Conservation (phyloP, 1,284 basidiomycete species). For the Paramarasmius palmivorus region DNA sequence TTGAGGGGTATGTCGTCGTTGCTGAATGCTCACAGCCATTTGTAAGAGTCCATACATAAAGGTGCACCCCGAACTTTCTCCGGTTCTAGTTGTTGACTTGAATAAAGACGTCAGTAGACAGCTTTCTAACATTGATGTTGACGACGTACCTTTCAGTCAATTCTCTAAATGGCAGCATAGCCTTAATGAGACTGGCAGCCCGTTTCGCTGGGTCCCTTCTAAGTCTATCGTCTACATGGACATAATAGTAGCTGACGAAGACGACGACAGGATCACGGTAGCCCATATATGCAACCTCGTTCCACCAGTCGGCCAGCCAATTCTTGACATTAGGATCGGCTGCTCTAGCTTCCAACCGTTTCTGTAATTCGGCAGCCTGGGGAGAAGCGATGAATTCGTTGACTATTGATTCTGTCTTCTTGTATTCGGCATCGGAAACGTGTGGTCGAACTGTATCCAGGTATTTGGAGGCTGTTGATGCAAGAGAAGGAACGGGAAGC, state of each 20-base stretch:
- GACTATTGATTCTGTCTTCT: constrained; percentile 60
- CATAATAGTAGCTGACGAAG: constrained; percentile 94
- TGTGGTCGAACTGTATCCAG: constrained; percentile 82
- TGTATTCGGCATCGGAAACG: constrained; percentile 63
- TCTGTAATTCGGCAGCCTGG: constrained; percentile 45
- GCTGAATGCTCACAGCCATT: constrained; percentile 74
- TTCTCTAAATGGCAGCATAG: constrained; percentile 80
- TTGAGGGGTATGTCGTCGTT: background rate
- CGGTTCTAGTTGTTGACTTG: constrained; percentile 81
- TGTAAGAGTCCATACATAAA: constrained; percentile 94
- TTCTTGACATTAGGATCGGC: constrained; percentile 59
- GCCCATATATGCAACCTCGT: constrained; percentile 86
- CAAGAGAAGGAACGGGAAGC: constrained; percentile 83
- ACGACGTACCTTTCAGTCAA: constrained; percentile 76
- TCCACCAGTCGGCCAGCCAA: constrained; percentile 99
- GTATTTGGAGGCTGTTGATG: constrained; percentile 84
- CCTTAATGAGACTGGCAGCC: constrained; percentile 83
- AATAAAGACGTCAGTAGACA: background rate
- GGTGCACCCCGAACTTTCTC: constrained; percentile 85
- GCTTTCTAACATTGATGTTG: background rate
- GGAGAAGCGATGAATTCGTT: constrained; percentile 73
- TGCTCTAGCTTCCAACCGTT: constrained; percentile 28
- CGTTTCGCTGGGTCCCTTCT: constrained; percentile 61
- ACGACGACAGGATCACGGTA: constrained; percentile 92
- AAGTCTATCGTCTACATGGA: constrained; percentile 75